phyloP scores from a whole-genome alignment of 768 basidiomycete genomes.

The Tylopilus intermedius region DNA sequence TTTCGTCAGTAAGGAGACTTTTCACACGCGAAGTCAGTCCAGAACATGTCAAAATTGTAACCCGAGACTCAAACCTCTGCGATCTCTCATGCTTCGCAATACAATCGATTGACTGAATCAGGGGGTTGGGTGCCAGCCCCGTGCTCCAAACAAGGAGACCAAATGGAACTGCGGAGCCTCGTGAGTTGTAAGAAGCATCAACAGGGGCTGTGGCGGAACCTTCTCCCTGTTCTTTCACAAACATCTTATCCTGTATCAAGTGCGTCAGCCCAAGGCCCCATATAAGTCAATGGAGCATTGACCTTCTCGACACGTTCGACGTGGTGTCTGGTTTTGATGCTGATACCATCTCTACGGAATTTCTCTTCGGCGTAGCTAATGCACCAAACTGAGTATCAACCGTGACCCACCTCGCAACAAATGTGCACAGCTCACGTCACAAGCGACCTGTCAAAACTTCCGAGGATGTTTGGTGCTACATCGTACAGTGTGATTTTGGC shows the following conservation, averaged over 20 bases:
- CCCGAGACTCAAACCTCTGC: conserved; percentile 35
- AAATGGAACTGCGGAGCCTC: conserved; percentile 53
- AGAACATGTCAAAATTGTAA: conserved; percentile 30
- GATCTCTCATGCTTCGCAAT: conserved; percentile 60
- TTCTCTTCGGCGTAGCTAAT: conserved; percentile 63
- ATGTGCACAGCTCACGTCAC: conserved; percentile 41
- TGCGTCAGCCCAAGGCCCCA: conserved; percentile 8
- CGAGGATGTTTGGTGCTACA: conserved; percentile 72
- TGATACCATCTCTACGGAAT: conserved; percentile 71
- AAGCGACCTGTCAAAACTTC: conserved; percentile 65
- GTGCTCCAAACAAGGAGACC: conserved; percentile 88
- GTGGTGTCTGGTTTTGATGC: conserved; percentile 65
- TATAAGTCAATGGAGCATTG: conserved; percentile 10
- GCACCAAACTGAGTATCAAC: not conserved
- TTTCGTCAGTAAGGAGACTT: conserved; percentile 48
- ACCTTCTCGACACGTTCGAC: conserved; percentile 66
- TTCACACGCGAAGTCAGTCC: conserved; percentile 7
- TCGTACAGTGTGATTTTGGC: conserved; percentile 78
- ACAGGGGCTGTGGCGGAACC: conserved; percentile 33
- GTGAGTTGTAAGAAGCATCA: conserved; percentile 2
- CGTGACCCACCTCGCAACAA: not conserved
- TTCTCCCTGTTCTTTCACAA: conserved; percentile 68
- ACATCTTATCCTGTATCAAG: conserved; percentile 51
- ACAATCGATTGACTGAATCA: conserved; percentile 56
- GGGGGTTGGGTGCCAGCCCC: conserved; percentile 76